phyloP scores from a whole-genome alignment of 108 stramenopile genomes.

The Asterionellopsis glacialis region DNA sequence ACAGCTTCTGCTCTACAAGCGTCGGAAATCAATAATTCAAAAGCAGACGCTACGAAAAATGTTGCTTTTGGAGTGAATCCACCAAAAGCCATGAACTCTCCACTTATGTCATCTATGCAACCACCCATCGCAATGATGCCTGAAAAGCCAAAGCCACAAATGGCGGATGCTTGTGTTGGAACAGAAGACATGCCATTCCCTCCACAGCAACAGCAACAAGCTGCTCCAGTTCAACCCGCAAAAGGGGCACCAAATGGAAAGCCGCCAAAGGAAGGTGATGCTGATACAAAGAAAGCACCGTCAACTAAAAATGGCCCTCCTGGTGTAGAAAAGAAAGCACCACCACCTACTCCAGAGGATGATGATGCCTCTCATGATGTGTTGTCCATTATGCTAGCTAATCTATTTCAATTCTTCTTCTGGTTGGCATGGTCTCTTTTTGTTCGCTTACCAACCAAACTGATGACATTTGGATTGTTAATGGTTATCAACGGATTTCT shows the following conservation, averaged over 20 bases:
- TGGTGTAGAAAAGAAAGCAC: constrained; percentile 9
- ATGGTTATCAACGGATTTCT: constrained; percentile 9
- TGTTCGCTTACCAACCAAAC: constrained; percentile 39
- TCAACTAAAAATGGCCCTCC: not conserved
- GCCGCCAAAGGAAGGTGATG: not conserved
- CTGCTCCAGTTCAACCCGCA: no score
- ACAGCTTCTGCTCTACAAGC: constrained; percentile 52
- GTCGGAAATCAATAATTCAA: constrained; percentile 7
- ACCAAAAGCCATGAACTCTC: not conserved
- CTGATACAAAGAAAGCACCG: not conserved
- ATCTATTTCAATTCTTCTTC: constrained; percentile 42
- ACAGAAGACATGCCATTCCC: constrained; percentile 11
- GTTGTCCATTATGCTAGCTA: constrained; percentile 45
- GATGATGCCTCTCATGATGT: constrained; percentile 40
- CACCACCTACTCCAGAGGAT: constrained; percentile 20
- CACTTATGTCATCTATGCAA: not conserved
- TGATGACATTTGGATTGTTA: constrained; percentile 20
- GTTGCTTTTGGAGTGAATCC: no score
- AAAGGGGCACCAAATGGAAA: not conserved
- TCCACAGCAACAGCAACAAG: constrained; percentile 2
- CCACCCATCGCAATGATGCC: constrained; percentile 3
- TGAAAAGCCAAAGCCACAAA: constrained; percentile 1
- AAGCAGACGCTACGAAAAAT: not conserved
- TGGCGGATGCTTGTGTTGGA: constrained; percentile 13
- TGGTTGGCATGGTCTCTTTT: constrained; percentile 36